These are phyloP conservation scores for Sclerotinia minor DNA, from an alignment of 2,329 filamentous ascomycete species.

Conservation along the genomic window DNA sequence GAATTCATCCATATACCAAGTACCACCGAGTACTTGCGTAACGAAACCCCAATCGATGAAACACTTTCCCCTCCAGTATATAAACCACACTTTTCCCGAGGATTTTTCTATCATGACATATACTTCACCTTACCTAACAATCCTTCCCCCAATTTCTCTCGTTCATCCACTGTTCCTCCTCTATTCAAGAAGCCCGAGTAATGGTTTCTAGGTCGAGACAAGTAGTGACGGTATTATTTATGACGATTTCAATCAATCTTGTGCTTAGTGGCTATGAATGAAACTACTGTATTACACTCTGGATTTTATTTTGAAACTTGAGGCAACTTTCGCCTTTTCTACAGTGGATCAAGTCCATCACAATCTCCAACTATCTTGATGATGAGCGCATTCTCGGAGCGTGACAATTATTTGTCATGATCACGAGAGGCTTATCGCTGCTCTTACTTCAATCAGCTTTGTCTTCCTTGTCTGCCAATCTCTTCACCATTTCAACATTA, in stretches of 20 bases:
- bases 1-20: no score
- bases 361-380: background rate
- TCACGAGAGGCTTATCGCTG: background rate
- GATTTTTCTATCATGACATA: background rate
- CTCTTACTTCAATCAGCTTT: background rate
- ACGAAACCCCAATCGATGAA: background rate
- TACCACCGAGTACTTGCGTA: no score
- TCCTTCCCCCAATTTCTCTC: background rate
- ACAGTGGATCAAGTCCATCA: background rate
- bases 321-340: background rate
- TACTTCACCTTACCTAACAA: background rate
- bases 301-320: background rate
- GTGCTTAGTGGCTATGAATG: background rate
- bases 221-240: background rate
- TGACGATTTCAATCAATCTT: background rate
- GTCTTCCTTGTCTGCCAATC: background rate
- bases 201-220: background rate
- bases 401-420: background rate
- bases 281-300: background rate
- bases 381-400: background rate
- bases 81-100: background rate
- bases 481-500: background rate
- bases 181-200: background rate
- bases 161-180: background rate
- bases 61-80: background rate